phyloP scores from a whole-genome alignment of 2,329 filamentous ascomycete genomes.

The Trichoderma pleuroti region DNA sequence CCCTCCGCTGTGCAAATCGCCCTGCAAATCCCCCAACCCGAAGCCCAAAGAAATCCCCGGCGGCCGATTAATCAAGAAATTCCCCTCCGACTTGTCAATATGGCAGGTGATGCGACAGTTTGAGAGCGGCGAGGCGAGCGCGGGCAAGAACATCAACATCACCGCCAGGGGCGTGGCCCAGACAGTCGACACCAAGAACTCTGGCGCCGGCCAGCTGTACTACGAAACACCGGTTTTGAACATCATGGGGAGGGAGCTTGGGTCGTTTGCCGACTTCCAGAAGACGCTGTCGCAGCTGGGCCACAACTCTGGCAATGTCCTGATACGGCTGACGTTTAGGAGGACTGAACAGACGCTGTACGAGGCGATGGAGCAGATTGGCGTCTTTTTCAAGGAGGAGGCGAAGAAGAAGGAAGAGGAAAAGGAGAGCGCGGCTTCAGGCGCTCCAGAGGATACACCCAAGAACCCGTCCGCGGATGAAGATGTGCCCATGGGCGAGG shows the following conservation, averaged over 20 bases:
- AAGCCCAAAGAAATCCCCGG: constrained; percentile 60
- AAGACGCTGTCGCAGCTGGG: constrained; percentile 86
- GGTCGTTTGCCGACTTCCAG: constrained; percentile 76
- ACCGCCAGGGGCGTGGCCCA: constrained; percentile 76
- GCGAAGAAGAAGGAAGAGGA: constrained; percentile 27
- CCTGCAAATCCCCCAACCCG: constrained; percentile 74
- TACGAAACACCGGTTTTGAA: constrained; percentile 86
- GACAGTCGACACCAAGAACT: constrained; percentile 49
- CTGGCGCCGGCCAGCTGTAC: constrained; percentile 69
- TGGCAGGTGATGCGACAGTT: constrained; percentile 91
- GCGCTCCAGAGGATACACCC: background rate
- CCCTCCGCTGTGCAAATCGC: constrained; percentile 83
- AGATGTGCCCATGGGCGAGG: constrained; percentile 27
- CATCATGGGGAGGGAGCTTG: constrained; percentile 75
- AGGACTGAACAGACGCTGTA: constrained; percentile 74
- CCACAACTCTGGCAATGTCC: constrained; percentile 75
- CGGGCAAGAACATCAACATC: constrained; percentile 66
- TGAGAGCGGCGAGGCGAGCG: constrained; percentile 68
- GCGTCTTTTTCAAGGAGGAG: constrained; percentile 64
- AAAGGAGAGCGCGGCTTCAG: background rate
- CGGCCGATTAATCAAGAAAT: constrained; percentile 74
- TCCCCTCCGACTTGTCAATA: constrained; percentile 80
- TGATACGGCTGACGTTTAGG: constrained; percentile 75
- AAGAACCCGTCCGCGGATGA: constrained; percentile 16
- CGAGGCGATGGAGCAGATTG: constrained; percentile 80